Base-by-base conservation (phyloP, 108 stramenopile species). In the Fragilariopsis cylindrus region DNA sequence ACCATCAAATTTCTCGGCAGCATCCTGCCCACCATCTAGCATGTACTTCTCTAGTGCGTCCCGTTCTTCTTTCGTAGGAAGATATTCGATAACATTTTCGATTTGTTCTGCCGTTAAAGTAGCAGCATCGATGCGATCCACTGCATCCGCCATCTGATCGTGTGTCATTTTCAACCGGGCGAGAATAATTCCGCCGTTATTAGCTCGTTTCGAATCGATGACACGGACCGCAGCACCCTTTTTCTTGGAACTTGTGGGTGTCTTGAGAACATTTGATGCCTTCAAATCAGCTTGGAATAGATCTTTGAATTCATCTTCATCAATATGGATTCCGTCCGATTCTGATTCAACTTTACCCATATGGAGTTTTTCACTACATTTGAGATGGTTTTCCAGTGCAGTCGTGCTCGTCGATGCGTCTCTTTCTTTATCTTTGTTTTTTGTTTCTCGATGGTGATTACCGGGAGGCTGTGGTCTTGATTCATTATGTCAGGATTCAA, bases 141-240 rank as follows among this genome's bases (percentile, higher is more conserved):
- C 89, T 7, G 83, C 91, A 66, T 89, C 83, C 9, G 96, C 92
- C 88, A 93, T 83, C 11, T 91, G 89, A 70, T 93, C 90, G 62
- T 93, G 90, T 50, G 83, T 89, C 84, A 93, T 90, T 73, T 92
- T 91, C 9, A 96, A 69, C 49, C 95, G 78, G 15, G 97, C 95
- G 49, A 98, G 80, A 62, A 92, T 89, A 52, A 98, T 98, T 46
- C 94, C 94, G 2, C 92, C 94, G 82, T 98, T 98, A 81, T 96
- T 95, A 7, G 92, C 96, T 43, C 96, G 75, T 76, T 98, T 98
- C 7, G 86, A 72, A 66, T 96, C 93, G 72, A 97, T 96, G 13
- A 92, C 92, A 30, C 92, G 85, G 13, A 95, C 92, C 7, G 84
- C 66, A 54, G 84, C 68, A 75, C 77, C 73, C 44, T 80, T 79